These are phyloP conservation scores for Cordyceps sp. DNA, from an alignment of 2,329 filamentous ascomycete species.

Conservation along the genomic window DNA sequence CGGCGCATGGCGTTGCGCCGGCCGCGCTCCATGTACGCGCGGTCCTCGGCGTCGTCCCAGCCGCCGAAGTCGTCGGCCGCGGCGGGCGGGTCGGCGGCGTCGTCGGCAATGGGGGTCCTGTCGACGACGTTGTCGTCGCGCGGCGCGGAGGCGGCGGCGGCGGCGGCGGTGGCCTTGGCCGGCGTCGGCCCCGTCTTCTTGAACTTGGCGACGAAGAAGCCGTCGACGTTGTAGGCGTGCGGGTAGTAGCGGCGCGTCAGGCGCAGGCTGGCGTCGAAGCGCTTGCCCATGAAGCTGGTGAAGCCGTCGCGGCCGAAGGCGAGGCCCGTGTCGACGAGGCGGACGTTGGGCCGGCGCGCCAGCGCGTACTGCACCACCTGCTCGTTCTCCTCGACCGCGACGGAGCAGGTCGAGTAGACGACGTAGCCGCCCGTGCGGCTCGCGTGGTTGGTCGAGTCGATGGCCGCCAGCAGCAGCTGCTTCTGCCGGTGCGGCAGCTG, in stretches of 20 bases:
- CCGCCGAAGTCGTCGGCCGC: slow-evolving; percentile 45
- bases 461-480: slow-evolving; percentile 79
- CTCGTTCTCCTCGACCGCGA: slow-evolving; percentile 83
- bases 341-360: slow-evolving; percentile 80
- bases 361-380: slow-evolving; percentile 87
- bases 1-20: slow-evolving; percentile 57
- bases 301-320: slow-evolving; percentile 88
- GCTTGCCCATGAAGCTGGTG: slow-evolving; percentile 78
- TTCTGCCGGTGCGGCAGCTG: slow-evolving; percentile 88
- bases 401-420: slow-evolving; percentile 92
- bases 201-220: slow-evolving; percentile 96
- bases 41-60: slow-evolving; percentile 60
- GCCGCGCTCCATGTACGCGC: slow-evolving; percentile 55
- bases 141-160: slow-evolving; percentile 5
- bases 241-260: slow-evolving; percentile 78
- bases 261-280: slow-evolving; percentile 72
- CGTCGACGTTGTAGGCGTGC: slow-evolving; percentile 87
- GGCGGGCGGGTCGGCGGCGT: slow-evolving; percentile 25
- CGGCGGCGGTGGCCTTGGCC: slow-evolving; percentile 20
- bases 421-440: slow-evolving; percentile 90
- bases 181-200: slow-evolving; percentile 78
- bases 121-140: slow-evolving; percentile 37
- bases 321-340: slow-evolving; percentile 79
- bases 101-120: slow-evolving; percentile 46
- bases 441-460: slow-evolving; percentile 83